Evolutionary conservation across 139 green algal species (phyloP).

Genomic region (Chlamydomonas eustigma): DNA sequence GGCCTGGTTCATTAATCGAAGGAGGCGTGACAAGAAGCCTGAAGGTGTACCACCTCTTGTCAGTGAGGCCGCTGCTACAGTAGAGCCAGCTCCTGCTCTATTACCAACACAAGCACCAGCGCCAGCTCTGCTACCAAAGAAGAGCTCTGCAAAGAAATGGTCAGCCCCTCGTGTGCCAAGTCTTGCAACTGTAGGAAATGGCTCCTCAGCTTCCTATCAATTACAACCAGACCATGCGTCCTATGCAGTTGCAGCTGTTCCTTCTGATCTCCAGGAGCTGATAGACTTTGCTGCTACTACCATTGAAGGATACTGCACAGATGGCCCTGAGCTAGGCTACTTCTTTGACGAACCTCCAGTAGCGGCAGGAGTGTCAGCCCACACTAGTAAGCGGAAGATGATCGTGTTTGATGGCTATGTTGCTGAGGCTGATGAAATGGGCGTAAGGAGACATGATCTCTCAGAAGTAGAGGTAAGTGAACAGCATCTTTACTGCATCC

Average conservation of each 20-base stretch:
- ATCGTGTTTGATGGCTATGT: slow-evolving; percentile 10
- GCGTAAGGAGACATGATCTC: neutral
- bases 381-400: neutral
- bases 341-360: slow-evolving; percentile 53
- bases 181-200: neutral
- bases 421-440: neutral
- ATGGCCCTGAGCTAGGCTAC: slow-evolving; percentile 63
- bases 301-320: slow-evolving; percentile 44
- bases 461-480: too few relatives aligned
- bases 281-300: slow-evolving; percentile 45
- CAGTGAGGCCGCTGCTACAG: neutral
- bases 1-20: slow-evolving; percentile 66
- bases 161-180: neutral
- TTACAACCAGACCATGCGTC: neutral
- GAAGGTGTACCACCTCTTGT: slow-evolving; percentile 14
- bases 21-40: slow-evolving; percentile 49
- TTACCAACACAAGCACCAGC: neutral
- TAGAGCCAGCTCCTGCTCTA: neutral
- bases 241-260: neutral
- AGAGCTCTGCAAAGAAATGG: neutral
- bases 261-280: slow-evolving; percentile 27
- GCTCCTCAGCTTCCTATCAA: too few relatives aligned
- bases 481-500: too few relatives aligned
- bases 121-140: neutral
- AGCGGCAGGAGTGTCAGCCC: neutral